These are phyloP conservation scores for Emericellopsis terricola DNA, from an alignment of 495 filamentous ascomycete genomes.

Conservation along the genomic window DNA sequence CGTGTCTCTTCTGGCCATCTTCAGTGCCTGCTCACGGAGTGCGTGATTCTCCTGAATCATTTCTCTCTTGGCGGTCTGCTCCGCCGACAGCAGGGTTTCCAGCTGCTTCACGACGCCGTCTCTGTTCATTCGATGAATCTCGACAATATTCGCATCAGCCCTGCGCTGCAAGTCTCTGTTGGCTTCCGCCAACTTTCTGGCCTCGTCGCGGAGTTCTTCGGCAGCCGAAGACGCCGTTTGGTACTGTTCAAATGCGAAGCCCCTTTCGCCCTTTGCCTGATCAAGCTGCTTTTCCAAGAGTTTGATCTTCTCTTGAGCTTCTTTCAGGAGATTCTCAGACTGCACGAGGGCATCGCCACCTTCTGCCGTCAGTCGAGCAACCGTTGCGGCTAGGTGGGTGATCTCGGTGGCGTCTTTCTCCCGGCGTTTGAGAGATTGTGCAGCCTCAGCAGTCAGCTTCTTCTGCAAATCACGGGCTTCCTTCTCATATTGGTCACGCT, in stretches of 20 bases:
- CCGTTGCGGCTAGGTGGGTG: not conserved
- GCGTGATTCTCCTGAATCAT: too few relatives aligned
- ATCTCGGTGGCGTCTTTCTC: not conserved
- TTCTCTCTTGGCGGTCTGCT: too few relatives aligned
- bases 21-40: too few relatives aligned
- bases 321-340: conserved; percentile 23
- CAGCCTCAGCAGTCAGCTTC: too few relatives aligned
- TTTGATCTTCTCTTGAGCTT: not conserved
- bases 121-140: conserved; percentile 32
- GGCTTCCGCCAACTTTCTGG: conserved; percentile 24
- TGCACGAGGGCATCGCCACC: conserved; percentile 9
- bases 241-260: conserved; percentile 44
- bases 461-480: not conserved
- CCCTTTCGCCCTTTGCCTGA: conserved; percentile 22
- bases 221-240: conserved; percentile 40
- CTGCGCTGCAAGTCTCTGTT: conserved; percentile 30
- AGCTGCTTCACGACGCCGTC: conserved; percentile 17
- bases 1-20: conserved; percentile 32
- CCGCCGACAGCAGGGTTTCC: too few relatives aligned
- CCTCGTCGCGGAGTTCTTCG: conserved; percentile 30
- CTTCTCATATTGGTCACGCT: not conserved
- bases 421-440: too few relatives aligned
- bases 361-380: conserved; percentile 1
- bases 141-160: conserved; percentile 29
- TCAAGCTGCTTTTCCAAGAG: conserved; percentile 25